A percentile compares a stretch with the other conserved stretches of the same genome.
phyloP scores from a whole-genome alignment of 768 basidiomycete species.

The Kwoniella dejecticola region DNA sequence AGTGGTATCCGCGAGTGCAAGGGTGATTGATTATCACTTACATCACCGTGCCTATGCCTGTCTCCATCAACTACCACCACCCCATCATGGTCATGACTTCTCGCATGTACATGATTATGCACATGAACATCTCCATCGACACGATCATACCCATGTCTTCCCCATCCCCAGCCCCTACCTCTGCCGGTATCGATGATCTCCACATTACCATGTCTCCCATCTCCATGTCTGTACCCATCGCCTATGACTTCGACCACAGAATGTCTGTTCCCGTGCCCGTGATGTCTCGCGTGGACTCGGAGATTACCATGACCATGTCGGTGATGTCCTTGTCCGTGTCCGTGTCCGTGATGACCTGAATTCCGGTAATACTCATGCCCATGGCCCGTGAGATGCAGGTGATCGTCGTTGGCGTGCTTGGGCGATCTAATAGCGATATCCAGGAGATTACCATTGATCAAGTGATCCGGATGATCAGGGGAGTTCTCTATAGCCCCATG shows the following conservation, averaged over 20 bases:
- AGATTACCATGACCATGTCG: conserved; percentile 6
- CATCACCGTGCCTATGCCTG: conserved; percentile 14
- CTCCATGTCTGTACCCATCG: conserved; percentile 14
- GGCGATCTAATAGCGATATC: conserved; percentile 15
- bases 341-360: conserved; percentile 1
- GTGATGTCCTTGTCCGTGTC: background rate
- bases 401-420: conserved; percentile 4
- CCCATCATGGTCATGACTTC: conserved; percentile 12
- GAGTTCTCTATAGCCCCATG: background rate
- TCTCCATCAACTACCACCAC: conserved; percentile 10
- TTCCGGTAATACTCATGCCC: conserved; percentile 13
- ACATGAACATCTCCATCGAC: conserved; percentile 2
- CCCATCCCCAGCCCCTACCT: too few relatives aligned
- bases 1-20: too few relatives aligned
- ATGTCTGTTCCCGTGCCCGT: conserved; percentile 9
- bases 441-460: conserved; percentile 7
- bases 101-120: conserved; percentile 14
- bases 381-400: conserved; percentile 6
- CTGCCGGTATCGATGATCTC: background rate
- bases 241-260: conserved; percentile 22
- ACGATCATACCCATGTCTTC: background rate
- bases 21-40: conserved; percentile 2
- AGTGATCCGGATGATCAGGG: background rate
- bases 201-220: conserved; percentile 1
- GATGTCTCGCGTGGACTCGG: conserved; percentile 11